Base-by-base conservation (phyloP, 108 stramenopile genomes). In the Conticribra weissflogii region DNA sequence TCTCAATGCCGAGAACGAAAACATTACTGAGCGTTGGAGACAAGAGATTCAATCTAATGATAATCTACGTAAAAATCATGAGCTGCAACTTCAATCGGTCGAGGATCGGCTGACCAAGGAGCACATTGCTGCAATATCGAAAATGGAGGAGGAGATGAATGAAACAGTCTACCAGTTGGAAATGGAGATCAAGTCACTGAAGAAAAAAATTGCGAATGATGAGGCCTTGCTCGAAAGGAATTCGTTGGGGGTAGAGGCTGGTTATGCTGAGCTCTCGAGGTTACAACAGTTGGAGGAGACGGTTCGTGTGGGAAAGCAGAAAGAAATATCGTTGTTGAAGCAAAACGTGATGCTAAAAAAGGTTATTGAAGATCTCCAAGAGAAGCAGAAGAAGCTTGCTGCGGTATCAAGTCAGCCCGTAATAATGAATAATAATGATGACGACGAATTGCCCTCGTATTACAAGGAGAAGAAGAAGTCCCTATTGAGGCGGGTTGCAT, bases 91-190 rank as follows among this genome's bases (percentile, higher is more conserved):
- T 50, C 69, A 65, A 50, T 52, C 60, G 48, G 70, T 57, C 41
- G 65, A 71, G n/a, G 77, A 78, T 15, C 65, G 69, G 58, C 64
- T 78, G 0, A 32, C 29, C 58, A 68, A 64, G 36, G 49, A 71
- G 22, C 69, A 71, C 30, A 28, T 70, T 45, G 58, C 64, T 48
- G 58, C 46, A 8, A 71, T 78, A 21, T 58, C 44, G 3, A 50
- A 41, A n/a, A n/a, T 78, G 64, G 77, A 78, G 51, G 51, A 66
- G 19, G 70, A 71, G 34, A 71, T 66, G 70, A 78, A 78, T 33
- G 50, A 59, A 45, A 71, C 77, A 1, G 34, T 78, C 52, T 34
- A 66, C 47, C 63, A 71, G 41, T 69, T 78, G 23, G 64, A 78
- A 55, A 41, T 71, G 54, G 69, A 78, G 51, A 66, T 78, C 28